Conservation (phyloP, 2,329 filamentous ascomycete genomes). For the Ophiosphaerella herpotricha region DNA sequence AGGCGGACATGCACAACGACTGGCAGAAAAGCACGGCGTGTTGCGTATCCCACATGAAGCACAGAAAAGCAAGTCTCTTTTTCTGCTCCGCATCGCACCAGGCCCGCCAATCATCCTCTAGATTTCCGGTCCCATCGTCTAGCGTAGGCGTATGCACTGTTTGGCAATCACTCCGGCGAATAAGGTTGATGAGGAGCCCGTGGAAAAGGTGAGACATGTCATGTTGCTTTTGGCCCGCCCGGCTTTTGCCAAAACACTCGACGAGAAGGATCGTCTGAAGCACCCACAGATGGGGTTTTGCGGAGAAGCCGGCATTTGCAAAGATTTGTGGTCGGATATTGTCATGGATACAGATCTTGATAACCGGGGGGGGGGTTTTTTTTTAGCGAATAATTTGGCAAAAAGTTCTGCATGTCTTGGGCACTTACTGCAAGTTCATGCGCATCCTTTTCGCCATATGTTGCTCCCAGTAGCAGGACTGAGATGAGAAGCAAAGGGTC, state of each 20-base stretch:
- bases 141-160: conserved; percentile 47
- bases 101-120: conserved; percentile 56
- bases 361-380: neutral
- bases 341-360: conserved; percentile 62
- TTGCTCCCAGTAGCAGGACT: conserved; percentile 64
- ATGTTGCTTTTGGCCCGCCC: conserved; percentile 66
- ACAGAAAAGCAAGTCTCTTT: conserved; percentile 62
- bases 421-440: conserved; percentile 59
- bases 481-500: conserved; percentile 61
- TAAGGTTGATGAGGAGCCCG: conserved; percentile 60
- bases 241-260: conserved; percentile 67
- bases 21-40: conserved; percentile 69
- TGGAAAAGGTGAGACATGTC: conserved; percentile 67
- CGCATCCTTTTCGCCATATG: conserved; percentile 62
- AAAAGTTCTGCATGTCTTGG: neutral
- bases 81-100: conserved; percentile 63
- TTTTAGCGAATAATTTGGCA: neutral
- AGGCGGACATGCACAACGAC: conserved; percentile 68
- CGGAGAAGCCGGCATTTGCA: conserved; percentile 60
- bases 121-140: conserved; percentile 43
- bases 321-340: conserved; percentile 64
- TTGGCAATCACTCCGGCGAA: conserved; percentile 59
- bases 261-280: conserved; percentile 65
- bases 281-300: conserved; percentile 65
- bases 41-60: conserved; percentile 70